Evolutionary conservation across 2,329 filamentous ascomycete genomes (phyloP).

Genomic region (Verticillium isaacii): DNA sequence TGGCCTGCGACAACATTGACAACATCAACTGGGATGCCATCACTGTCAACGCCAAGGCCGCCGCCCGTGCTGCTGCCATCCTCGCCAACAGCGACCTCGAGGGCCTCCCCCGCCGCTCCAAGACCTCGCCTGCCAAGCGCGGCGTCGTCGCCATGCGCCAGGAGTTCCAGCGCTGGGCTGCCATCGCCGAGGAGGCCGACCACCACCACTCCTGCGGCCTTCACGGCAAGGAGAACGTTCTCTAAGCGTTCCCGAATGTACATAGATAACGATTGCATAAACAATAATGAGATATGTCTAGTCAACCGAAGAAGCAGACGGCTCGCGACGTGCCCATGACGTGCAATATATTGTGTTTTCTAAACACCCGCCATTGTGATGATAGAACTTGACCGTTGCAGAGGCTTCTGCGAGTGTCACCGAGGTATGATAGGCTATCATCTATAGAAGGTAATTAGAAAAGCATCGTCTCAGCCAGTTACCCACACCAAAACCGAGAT

Average conservation of each 20-base stretch:
- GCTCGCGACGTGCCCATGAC: too few species aligned
- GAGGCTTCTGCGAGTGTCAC: too few species aligned
- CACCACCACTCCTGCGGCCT: conserved; percentile 11
- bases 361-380: too few species aligned
- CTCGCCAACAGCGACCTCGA: conserved; percentile 28
- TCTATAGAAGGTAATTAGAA: too few species aligned
- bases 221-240: conserved; percentile 1
- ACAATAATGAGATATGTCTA: not conserved
- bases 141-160: conserved; percentile 11
- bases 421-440: too few species aligned
- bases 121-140: conserved; percentile 16
- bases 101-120: conserved; percentile 25
- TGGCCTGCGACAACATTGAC: conserved; percentile 31
- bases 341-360: too few species aligned
- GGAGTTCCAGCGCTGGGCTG: conserved; percentile 14
- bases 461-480: too few species aligned
- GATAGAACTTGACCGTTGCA: too few species aligned
- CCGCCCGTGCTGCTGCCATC: conserved; percentile 42
- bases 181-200: conserved; percentile 11
- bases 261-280: not conserved
- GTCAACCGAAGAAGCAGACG: not conserved
- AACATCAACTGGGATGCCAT: conserved; percentile 38
- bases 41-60: conserved; percentile 34
- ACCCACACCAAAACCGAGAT: too few species aligned
- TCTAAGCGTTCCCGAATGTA: not conserved